A percentile compares a stretch with the other conserved stretches of the same genome.
These are phyloP conservation scores for Ilyonectria destructans DNA, from an alignment of 2,329 filamentous ascomycete genomes.

Conservation along the genomic window DNA sequence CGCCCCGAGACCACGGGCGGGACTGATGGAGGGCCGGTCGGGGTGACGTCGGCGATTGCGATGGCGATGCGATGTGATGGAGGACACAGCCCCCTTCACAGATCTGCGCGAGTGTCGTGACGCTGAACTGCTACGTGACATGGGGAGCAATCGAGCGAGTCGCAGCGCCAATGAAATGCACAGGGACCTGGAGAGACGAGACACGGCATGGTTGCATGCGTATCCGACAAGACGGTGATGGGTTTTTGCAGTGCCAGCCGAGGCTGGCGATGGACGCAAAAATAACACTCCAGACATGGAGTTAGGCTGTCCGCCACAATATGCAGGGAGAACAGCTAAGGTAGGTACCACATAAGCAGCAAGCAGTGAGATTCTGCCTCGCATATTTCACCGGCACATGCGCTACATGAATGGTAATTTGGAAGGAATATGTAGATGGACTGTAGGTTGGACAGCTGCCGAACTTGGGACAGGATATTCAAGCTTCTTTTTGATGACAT, in stretches of 20 bases:
- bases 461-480: not conserved
- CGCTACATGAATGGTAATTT: too few relatives aligned
- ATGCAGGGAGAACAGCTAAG: slow-evolving; percentile 1
- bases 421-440: too few relatives aligned
- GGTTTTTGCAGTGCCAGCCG: not conserved
- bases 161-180: not conserved
- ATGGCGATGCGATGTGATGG: not conserved
- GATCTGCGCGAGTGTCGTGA: not conserved
- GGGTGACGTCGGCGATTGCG: not conserved
- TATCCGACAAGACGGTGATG: not conserved
- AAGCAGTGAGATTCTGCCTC: slow-evolving; percentile 2
- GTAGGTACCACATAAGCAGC: not conserved
- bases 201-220: not conserved
- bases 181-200: slow-evolving; percentile 1
- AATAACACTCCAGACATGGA: not conserved
- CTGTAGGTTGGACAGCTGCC: not conserved
- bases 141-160: slow-evolving; percentile 6
- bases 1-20: not conserved
- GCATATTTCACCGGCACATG: not conserved
- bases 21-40: not conserved
- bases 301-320: not conserved
- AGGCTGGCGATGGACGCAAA: not conserved
- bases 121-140: slow-evolving; percentile 28
- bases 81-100: slow-evolving; percentile 20
- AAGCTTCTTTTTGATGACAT: not conserved